A percentile compares a stretch with the other conserved stretches of the same genome.
Conservation (phyloP, 306 rosid species). For the Trichosanthes truncata region DNA sequence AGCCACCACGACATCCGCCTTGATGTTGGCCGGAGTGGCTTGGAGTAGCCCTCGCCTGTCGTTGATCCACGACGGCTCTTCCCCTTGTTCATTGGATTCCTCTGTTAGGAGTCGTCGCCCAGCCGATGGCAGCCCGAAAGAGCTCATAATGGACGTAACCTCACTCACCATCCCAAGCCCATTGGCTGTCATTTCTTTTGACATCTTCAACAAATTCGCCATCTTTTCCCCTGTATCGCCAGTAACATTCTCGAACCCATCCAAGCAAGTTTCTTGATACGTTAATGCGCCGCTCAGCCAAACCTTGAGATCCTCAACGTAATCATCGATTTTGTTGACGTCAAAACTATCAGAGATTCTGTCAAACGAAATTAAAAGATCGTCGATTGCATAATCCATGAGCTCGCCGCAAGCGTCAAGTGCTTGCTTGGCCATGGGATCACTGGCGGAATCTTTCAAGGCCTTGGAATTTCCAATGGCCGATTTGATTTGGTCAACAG, state of each 20-base stretch:
- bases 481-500: conserved; percentile 14
- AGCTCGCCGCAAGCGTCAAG: conserved; percentile 50
- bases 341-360: conserved; percentile 31
- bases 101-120: conserved; percentile 20
- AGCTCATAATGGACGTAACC: not conserved
- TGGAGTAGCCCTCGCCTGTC: conserved; percentile 20
- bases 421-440: conserved; percentile 37
- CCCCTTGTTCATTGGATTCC: not conserved
- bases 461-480: conserved; percentile 26
- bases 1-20: conserved; percentile 49
- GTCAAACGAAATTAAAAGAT: conserved; percentile 20
- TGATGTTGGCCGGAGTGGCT: not conserved
- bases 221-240: conserved; percentile 38
- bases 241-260: conserved; percentile 41
- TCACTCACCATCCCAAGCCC: conserved; percentile 50
- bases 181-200: conserved; percentile 43
- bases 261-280: conserved; percentile 53
- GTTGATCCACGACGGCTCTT: conserved; percentile 36
- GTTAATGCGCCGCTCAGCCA: conserved; percentile 58
- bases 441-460: conserved; percentile 28
- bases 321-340: conserved; percentile 14
- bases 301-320: conserved; percentile 38
- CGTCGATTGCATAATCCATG: conserved; percentile 40
- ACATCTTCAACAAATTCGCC: conserved; percentile 24
- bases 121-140: not conserved